phyloP scores from a whole-genome alignment of 2,329 filamentous ascomycete genomes.

The Sporothrix brasiliensis region DNA sequence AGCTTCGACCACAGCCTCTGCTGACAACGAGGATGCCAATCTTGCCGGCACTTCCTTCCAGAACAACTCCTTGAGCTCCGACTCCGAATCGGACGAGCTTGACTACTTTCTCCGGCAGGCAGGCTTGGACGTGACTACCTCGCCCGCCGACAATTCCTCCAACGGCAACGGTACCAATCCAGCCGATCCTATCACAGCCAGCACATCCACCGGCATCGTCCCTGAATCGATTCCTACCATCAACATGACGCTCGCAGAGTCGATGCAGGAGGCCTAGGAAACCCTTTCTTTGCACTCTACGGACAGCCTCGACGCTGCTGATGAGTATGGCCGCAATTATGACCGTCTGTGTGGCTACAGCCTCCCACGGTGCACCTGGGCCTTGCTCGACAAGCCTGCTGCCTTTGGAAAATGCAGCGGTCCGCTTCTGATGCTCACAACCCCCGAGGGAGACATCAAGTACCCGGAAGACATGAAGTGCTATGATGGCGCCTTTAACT shows the following conservation, averaged over 20 bases:
- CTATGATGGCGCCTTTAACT: conserved; percentile 13
- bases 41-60: too few species aligned
- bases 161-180: too few species aligned
- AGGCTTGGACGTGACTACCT: background rate
- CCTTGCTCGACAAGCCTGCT: conserved; percentile 25
- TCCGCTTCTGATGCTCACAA: conserved; percentile 31
- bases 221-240: background rate
- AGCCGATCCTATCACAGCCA: too few species aligned
- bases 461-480: conserved; percentile 33
- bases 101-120: background rate
- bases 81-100: background rate
- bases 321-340: conserved; percentile 3
- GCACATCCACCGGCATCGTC: too few species aligned
- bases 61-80: too few species aligned
- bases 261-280: too few species aligned
- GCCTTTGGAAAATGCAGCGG: conserved; percentile 29
- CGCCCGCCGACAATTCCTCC: too few species aligned
- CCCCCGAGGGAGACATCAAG: conserved; percentile 31
- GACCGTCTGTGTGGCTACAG: background rate
- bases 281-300: background rate
- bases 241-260: background rate
- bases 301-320: too few species aligned
- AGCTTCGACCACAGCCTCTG: background rate
- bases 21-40: background rate
- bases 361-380: conserved; percentile 28